Conservation (phyloP, 805 yeast species). For the Geotrichum ghanense region DNA sequence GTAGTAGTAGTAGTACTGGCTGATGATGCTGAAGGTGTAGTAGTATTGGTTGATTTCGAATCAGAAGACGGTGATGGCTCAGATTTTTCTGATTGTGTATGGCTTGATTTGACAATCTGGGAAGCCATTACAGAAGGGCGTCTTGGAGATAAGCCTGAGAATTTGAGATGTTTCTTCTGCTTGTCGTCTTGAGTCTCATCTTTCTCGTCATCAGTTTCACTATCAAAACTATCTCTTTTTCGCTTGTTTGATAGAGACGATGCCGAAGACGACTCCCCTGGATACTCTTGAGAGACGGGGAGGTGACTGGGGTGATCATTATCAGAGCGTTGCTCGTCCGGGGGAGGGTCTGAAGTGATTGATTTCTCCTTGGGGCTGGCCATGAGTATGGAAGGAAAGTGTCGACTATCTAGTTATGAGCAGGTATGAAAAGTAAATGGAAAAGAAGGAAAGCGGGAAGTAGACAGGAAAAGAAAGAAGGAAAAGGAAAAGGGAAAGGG, state of each 20-base stretch:
- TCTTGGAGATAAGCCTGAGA: constrained; percentile 1
- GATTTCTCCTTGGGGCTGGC: neutral
- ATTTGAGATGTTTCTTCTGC: neutral
- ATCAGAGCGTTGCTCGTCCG: neutral
- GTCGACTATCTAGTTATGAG: neutral
- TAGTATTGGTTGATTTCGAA: neutral
- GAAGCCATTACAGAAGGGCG: constrained; percentile 2
- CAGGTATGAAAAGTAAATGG: neutral
- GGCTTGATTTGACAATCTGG: constrained; percentile 2
- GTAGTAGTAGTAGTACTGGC: neutral
- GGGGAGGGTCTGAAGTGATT: neutral
- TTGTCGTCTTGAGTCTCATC: constrained; percentile 1
- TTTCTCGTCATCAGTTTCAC: neutral
- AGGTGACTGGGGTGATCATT: neutral
- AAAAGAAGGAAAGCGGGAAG: neutral
- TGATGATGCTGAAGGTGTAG: neutral
- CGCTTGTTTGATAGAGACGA: no score
- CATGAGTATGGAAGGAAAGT: neutral
- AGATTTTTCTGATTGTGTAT: no score
- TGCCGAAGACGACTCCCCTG: neutral
- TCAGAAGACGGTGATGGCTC: neutral
- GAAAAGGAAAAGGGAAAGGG: neutral
- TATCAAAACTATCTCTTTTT: neutral
- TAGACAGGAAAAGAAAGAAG: neutral
- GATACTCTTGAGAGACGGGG: neutral